phyloP scores from a whole-genome alignment of 306 rosid species.

The Vigna nakashimae region DNA sequence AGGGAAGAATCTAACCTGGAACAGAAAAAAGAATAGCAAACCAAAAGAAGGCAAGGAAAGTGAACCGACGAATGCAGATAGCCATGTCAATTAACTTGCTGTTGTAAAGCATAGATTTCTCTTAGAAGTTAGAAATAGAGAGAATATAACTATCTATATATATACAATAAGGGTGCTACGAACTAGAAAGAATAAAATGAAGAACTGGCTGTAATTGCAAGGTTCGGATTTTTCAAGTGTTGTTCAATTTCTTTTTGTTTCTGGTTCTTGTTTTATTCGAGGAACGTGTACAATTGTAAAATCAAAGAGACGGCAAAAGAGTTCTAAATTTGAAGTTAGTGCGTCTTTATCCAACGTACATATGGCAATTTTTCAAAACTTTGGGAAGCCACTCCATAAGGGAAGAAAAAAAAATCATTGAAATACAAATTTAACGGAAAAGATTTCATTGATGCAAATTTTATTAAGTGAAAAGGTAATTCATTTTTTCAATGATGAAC shows the following conservation, averaged over 20 bases:
- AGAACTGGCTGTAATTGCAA: neutral
- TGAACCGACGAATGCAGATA: neutral
- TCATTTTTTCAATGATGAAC: no score
- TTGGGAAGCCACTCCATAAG: no score
- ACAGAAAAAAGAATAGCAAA: constrained; percentile 1
- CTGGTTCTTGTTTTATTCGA: neutral
- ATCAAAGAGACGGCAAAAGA: neutral
- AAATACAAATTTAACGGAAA: no score
- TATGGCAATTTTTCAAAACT: neutral
- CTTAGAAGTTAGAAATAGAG: neutral
- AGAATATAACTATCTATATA: neutral
- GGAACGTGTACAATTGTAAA: neutral
- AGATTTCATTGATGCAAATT: no score
- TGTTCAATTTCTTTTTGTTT: neutral
- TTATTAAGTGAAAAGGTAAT: no score
- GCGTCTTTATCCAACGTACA: neutral
- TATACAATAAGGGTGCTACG: neutral
- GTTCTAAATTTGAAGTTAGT: neutral
- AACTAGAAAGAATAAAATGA: neutral
- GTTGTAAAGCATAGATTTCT: neutral
- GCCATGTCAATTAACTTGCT: neutral
- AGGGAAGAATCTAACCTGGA: neutral
- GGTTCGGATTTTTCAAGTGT: neutral
- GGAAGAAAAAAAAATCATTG: no score
- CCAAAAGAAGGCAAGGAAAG: constrained; percentile 10